Base-by-base conservation (phyloP, 208 protist species). In the Wallacemonas rigidus region DNA sequence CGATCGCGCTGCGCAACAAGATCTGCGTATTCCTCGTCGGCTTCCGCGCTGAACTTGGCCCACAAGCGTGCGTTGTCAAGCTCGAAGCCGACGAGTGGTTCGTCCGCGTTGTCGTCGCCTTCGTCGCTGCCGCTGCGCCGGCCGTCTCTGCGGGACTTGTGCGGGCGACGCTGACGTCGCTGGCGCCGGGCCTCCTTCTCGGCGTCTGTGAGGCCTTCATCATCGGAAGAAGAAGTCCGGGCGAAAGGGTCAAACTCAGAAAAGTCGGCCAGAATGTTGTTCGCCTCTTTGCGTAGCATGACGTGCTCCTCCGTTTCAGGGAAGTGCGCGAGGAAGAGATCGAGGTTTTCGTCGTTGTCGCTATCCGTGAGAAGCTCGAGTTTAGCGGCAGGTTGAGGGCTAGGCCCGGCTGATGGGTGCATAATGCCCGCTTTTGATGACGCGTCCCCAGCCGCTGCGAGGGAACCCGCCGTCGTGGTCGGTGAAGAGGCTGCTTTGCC, bases 301-400 rank as follows among this genome's bases (percentile, higher is more conserved):
- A 94, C 86, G 63, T 94, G 89, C 11, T 79, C 41, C 63, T 79
- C 69, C 51, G 86, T 77, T 56, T 94, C 82, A 0, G 89, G 89
- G 67, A 94, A 91, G 67, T 86, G 80, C 36, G 74, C 77, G 7
- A 91, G 63, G 56, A 92, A 89, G 26, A 86, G 47, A 48, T 85
- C 71, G 45, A 89, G 76, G 55, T 84, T 81, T 40, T 79, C 77
- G 40, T 74, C 74, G 41, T 74, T 67, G 44, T 74, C 75, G 63
- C 71, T 71, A 44, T 72, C 62, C 38, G 65, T 57, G 15, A 55
- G 35, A n/a, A 35, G 26, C 7, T 70, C 45, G 8, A 50, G 12
- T 40, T 26, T 26, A 26, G 26, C 26, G 26, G 26, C 26, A 26
- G 26, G 26, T 26, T 26, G 26, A 26, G 26, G 26, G 26, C 26